Evolutionary conservation across 306 rosid species (phyloP), one percentile per base, ranked within the genome.

Genomic region (Trifolium pratense): DNA sequence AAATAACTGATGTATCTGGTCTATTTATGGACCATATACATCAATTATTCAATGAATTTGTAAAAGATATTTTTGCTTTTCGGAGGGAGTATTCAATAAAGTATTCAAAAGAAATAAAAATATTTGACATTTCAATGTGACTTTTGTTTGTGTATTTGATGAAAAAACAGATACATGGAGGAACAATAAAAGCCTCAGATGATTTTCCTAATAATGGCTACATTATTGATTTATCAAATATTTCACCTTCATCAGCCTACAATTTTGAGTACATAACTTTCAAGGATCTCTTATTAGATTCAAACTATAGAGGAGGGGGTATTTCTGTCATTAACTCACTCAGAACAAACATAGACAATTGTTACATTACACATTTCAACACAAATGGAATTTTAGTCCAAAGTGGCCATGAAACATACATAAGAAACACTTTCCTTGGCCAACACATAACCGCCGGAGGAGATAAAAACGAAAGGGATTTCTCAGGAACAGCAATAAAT

Each of bases 401-500:
- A 34, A 65, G 87, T 37, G 99, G 99, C 25, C 97, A 94, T 51
- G 99, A 94, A 74, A 91, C 99, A 68, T 87, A 81, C 87, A 94
- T 94, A 63, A 77, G 94, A 0, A 88, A 80, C 83, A 78, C 96
- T 55, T 94, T 89, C 83, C 87, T 94, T 16, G 99, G 99, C 36
- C 99, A 91, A 23, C 97, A 91, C 76, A 84, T 89, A 75, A 94
- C 97, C 2, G 99, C 97, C 0, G 99, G 99, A 0, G 88, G 80
- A 0, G 93, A 91, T 79, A 76, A 52, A 0, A 73, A 73, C 0
- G 97, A 94, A 64, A 81, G 86, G 16, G 78, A 80, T 79, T 94
- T 94, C 78, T 84, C 96, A 0, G 97, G 99, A 12, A 94, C 90
- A 0, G 99, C 85, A 14, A 91, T 94, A 52, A 87, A 16, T 21